Evolutionary conservation across 2,329 filamentous ascomycete genomes (phyloP).

Genomic region (Graphilbum ipis-grandicollis): DNA sequence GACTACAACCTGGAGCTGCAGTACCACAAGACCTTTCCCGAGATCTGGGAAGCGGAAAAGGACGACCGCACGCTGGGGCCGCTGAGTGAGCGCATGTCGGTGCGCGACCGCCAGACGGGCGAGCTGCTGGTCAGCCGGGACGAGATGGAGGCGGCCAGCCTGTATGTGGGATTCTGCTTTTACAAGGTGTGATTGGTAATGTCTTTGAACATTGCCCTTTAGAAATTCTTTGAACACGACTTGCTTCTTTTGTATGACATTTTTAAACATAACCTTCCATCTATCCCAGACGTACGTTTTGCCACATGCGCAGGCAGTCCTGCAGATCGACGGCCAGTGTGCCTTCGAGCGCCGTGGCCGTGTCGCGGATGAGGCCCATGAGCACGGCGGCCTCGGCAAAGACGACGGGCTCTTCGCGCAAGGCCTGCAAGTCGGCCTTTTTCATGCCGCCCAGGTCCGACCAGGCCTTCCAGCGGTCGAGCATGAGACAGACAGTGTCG

Average conservation of each 20-base stretch:
- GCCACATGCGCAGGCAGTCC: constrained; percentile 36
- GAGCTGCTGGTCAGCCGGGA: constrained; percentile 58
- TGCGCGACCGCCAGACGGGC: constrained; percentile 52
- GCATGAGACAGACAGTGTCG: constrained; percentile 20
- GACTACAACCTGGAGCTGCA: constrained; percentile 93
- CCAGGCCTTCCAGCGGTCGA: constrained; percentile 37
- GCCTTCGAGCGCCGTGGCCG: constrained; percentile 26
- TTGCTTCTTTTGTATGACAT: too few relatives aligned
- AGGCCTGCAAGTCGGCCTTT: constrained; percentile 21
- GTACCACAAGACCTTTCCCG: constrained; percentile 78
- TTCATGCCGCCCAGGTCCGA: constrained; percentile 37
- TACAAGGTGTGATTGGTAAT: too few relatives aligned
- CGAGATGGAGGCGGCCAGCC: constrained; percentile 82
- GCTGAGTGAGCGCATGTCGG: constrained; percentile 89
- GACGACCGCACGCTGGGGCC: constrained; percentile 66
- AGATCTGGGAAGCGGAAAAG: constrained; percentile 86
- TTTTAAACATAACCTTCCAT: too few relatives aligned
- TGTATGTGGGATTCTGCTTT: constrained; percentile 93
- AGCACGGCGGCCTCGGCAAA: constrained; percentile 32
- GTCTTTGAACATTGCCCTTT: too few relatives aligned
- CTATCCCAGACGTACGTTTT: constrained; percentile 28
- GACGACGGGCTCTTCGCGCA: constrained; percentile 19
- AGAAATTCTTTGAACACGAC: too few relatives aligned
- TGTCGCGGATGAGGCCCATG: constrained; percentile 28
- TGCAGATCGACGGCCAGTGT: constrained; percentile 33